Percentiles rank a stretch among this genome's conserved stretches.
phyloP scores from a whole-genome alignment of 441 rosid species.

The Dalechampia spathulata region DNA sequence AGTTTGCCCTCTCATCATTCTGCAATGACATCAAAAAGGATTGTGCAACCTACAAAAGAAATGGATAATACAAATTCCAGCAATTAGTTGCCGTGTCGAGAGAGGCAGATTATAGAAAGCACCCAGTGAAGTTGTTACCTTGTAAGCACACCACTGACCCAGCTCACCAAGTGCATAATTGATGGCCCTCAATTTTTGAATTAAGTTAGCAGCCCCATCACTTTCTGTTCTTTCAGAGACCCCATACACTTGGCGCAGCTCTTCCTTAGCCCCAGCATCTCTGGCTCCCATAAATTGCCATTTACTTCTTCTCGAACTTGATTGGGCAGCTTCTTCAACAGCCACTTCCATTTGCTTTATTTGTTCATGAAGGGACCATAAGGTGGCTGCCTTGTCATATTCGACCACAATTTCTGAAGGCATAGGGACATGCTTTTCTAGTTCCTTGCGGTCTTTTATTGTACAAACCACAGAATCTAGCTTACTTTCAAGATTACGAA shows the following conservation, averaged over 20 bases:
- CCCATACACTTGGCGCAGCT: slow-evolving; percentile 92
- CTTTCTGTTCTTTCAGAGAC: slow-evolving; percentile 98
- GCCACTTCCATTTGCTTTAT: slow-evolving; percentile 85
- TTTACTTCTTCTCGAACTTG: slow-evolving; percentile 87
- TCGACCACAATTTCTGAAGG: slow-evolving; percentile 90
- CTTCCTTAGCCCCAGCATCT: slow-evolving; percentile 99
- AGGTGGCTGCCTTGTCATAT: slow-evolving; percentile 90
- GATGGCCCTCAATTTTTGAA: slow-evolving; percentile 92
- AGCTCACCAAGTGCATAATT: slow-evolving; percentile 92
- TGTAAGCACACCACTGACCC: slow-evolving; percentile 99
- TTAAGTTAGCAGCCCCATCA: slow-evolving; percentile 96
- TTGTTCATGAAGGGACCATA: slow-evolving; percentile 96
- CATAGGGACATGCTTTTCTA: slow-evolving; percentile 97
- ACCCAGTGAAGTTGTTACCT: slow-evolving; percentile 42
- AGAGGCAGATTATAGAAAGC: slow-evolving; percentile 8
- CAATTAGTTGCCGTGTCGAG: background rate
- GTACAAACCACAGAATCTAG: slow-evolving; percentile 91
- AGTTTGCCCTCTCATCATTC: slow-evolving; percentile 92
- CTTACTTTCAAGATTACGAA: slow-evolving; percentile 95
- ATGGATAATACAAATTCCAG: slow-evolving; percentile 10
- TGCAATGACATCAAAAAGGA: slow-evolving; percentile 90
- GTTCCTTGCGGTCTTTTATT: slow-evolving; percentile 93
- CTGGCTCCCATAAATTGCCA: slow-evolving; percentile 99
- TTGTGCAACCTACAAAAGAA: slow-evolving; percentile 69
- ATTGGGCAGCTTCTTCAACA: slow-evolving; percentile 91